These are phyloP conservation scores for Schoenoplectus tabernaemontani DNA, from an alignment of 202 grass and related monocot genomes.

Conservation along the genomic window DNA sequence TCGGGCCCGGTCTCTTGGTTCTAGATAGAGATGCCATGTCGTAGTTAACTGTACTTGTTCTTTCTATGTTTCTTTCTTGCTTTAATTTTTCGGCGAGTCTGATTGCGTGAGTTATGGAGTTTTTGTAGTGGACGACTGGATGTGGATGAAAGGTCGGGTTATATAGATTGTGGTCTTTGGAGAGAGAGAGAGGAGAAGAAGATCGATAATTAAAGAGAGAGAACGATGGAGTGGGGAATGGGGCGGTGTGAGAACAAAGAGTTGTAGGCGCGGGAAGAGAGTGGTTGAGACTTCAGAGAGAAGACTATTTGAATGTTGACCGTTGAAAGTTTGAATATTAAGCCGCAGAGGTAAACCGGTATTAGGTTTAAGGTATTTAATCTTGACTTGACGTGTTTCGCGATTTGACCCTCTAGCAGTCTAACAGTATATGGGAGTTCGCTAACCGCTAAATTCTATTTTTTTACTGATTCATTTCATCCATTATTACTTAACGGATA, in stretches of 20 bases:
- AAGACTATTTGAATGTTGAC: slow-evolving; percentile 74
- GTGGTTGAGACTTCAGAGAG: not conserved
- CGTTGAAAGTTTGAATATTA: slow-evolving; percentile 73
- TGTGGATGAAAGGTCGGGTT: slow-evolving; percentile 5
- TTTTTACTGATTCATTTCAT: not conserved
- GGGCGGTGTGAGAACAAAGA: slow-evolving; percentile 10
- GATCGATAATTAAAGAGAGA: too few species aligned
- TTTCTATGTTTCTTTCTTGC: not conserved
- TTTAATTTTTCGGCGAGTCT: not conserved
- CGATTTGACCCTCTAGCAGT: not conserved
- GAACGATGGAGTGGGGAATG: not conserved
- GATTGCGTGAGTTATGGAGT: not conserved
- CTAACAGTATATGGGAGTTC: not conserved
- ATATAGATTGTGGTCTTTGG: slow-evolving; percentile 43
- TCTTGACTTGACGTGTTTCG: slow-evolving; percentile 15
- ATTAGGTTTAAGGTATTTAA: slow-evolving; percentile 15
- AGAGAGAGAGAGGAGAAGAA: slow-evolving; percentile 4
- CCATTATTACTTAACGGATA: not conserved
- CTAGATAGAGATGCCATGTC: slow-evolving; percentile 40
- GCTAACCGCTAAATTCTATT: not conserved
- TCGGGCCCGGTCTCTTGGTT: slow-evolving; percentile 19
- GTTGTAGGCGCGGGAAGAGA: not conserved
- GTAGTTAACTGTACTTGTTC: too few species aligned
- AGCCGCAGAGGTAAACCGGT: slow-evolving; percentile 19
- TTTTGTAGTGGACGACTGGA: not conserved